phyloP scores from a whole-genome alignment of 73 alveolate genomes.

The Blepharisma stoltei region DNA sequence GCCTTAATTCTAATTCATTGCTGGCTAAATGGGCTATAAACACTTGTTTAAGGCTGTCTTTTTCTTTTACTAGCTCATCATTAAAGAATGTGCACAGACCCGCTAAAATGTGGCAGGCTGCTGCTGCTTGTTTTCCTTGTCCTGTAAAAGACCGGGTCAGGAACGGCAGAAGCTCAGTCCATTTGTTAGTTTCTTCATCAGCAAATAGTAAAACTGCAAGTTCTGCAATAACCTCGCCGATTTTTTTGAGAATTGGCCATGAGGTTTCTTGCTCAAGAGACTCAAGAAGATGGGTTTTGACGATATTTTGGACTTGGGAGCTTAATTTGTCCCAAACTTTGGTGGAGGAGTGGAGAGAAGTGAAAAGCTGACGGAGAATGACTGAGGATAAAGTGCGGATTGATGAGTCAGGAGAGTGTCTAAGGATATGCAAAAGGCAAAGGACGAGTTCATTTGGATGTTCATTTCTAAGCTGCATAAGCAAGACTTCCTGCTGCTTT shows the following conservation, averaged over 20 bases:
- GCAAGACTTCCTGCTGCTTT: slow-evolving; percentile 57
- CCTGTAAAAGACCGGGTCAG: slow-evolving; percentile 52
- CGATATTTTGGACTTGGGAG: slow-evolving; percentile 48
- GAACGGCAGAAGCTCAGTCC: slow-evolving; percentile 38
- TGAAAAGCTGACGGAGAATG: slow-evolving; percentile 30
- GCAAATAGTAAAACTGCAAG: slow-evolving; percentile 53
- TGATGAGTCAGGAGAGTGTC: slow-evolving; percentile 38
- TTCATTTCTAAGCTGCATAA: slow-evolving; percentile 42
- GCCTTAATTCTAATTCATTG: slow-evolving; percentile 39
- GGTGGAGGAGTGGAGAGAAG: slow-evolving; percentile 60
- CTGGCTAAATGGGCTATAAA: slow-evolving; percentile 53
- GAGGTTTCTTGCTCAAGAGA: slow-evolving; percentile 41
- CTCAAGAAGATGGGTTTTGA: slow-evolving; percentile 45
- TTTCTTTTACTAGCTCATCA: neutral
- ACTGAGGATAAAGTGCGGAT: slow-evolving; percentile 16
- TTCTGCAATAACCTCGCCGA: slow-evolving; percentile 75
- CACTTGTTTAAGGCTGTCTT: slow-evolving; percentile 5
- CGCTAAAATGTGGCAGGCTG: neutral
- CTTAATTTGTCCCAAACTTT: slow-evolving; percentile 59
- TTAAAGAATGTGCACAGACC: slow-evolving; percentile 20
- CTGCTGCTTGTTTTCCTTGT: slow-evolving; percentile 18
- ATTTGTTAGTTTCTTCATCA: slow-evolving; percentile 39
- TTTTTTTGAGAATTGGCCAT: slow-evolving; percentile 45
- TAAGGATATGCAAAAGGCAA: slow-evolving; percentile 43
- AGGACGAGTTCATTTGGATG: slow-evolving; percentile 63